Evolutionary conservation across 495 filamentous ascomycete species (phyloP).

Genomic region (Pseudomonodictys pantanalensis): DNA sequence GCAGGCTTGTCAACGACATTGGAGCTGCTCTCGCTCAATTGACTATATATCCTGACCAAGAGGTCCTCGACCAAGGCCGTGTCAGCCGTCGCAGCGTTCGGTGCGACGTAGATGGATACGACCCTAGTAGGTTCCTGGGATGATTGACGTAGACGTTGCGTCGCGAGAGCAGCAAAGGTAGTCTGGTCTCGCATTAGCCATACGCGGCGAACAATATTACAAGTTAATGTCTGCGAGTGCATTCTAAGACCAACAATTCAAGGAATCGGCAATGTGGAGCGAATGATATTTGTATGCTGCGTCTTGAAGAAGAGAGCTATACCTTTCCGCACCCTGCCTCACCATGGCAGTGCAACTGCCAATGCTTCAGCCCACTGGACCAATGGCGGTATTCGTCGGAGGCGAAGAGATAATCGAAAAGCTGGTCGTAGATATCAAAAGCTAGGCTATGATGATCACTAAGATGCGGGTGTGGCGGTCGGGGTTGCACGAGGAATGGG

Average conservation of each 20-base stretch:
- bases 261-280: too few species aligned
- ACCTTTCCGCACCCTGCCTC: slow-evolving; percentile 10
- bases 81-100: not conserved
- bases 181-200: too few species aligned
- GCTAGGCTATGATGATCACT: slow-evolving; percentile 48
- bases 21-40: not conserved
- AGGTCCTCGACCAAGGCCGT: slow-evolving; percentile 5
- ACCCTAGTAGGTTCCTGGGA: not conserved
- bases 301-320: not conserved
- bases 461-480: slow-evolving; percentile 42
- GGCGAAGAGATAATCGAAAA: slow-evolving; percentile 5
- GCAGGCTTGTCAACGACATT: too few species aligned
- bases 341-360: slow-evolving; percentile 4
- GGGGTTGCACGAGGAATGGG: slow-evolving; percentile 46
- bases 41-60: slow-evolving; percentile 1
- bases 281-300: too few species aligned
- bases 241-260: too few species aligned
- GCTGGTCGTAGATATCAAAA: not conserved
- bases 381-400: not conserved
- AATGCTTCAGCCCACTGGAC: not conserved
- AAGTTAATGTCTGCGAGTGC: slow-evolving; percentile 36
- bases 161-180: slow-evolving; percentile 4
- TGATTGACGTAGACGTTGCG: not conserved
- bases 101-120: not conserved
- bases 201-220: too few species aligned